phyloP scores from a whole-genome alignment of 1,139 yeast species.

The Pneumocystis wakefieldiae region DNA sequence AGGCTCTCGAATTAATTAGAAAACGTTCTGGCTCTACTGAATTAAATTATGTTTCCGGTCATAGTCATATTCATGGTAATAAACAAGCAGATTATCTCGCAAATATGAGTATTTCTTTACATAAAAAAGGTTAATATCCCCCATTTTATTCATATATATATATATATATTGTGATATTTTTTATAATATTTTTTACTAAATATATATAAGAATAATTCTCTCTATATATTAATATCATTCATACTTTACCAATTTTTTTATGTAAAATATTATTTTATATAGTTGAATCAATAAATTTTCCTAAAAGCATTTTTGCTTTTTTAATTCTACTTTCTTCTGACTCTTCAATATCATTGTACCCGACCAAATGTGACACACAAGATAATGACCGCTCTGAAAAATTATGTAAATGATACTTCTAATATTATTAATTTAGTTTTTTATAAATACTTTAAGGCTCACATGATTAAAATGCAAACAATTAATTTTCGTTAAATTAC shows the following conservation, averaged over 20 bases:
- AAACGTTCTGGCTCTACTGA: constrained; percentile 22
- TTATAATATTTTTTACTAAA: too few relatives aligned
- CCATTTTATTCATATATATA: neutral
- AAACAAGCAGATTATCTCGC: constrained; percentile 69
- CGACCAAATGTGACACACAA: constrained; percentile 6
- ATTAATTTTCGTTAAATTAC: neutral
- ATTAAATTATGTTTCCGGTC: constrained; percentile 57
- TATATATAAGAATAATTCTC: too few relatives aligned
- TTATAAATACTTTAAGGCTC: neutral
- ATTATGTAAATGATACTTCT: neutral
- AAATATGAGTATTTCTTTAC: constrained; percentile 20
- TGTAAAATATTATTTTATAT: neutral
- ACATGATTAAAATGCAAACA: neutral
- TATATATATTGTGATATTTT: too few relatives aligned
- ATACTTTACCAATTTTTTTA: neutral
- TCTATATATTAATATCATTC: too few relatives aligned
- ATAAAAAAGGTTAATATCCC: neutral
- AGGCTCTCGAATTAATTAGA: constrained; percentile 24
- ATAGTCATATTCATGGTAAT: constrained; percentile 54
- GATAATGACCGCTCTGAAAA: constrained; percentile 8
- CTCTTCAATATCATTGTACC: constrained; percentile 8
- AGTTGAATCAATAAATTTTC: constrained; percentile 5
- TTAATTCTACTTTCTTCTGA: constrained; percentile 8
- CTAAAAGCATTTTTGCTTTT: constrained; percentile 10
- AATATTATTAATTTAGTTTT: neutral